Conservation (phyloP, 208 protist species). For the Tetramitus jugosus region DNA sequence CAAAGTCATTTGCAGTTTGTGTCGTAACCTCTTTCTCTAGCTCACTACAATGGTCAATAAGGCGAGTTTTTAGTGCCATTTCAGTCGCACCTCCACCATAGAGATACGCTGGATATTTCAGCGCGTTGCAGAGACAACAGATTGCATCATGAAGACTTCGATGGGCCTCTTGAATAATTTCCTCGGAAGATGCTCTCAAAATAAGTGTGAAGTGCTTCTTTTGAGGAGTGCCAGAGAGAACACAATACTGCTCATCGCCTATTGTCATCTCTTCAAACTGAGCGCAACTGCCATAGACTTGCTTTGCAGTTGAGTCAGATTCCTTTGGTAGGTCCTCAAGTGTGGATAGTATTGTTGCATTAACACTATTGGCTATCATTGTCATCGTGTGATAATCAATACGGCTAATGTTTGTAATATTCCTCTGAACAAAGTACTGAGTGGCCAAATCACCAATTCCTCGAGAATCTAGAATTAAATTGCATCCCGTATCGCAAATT, state of each 20-base stretch:
- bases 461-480: constrained; percentile 96
- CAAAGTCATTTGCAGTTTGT: neutral
- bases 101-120: constrained; percentile 89
- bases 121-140: constrained; percentile 95
- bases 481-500: constrained; percentile 91
- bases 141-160: constrained; percentile 99
- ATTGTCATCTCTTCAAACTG: constrained; percentile 98
- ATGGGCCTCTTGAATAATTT: constrained; percentile 99
- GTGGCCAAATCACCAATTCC: constrained; percentile 99
- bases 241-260: constrained; percentile 94
- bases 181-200: constrained; percentile 91
- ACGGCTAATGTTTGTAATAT: constrained; percentile 98
- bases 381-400: constrained; percentile 86
- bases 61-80: constrained; percentile 95
- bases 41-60: constrained; percentile 78
- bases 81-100: constrained; percentile 99
- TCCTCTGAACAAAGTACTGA: constrained; percentile 99
- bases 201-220: constrained; percentile 80
- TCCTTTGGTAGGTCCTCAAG: constrained; percentile 80
- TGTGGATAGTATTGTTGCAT: constrained; percentile 94
- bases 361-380: constrained; percentile 87
- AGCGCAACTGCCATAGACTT: constrained; percentile 80
- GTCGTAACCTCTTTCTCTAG: neutral
- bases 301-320: constrained; percentile 34
- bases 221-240: constrained; percentile 93